Percentiles rank a stretch among this genome's conserved stretches.
phyloP scores from a whole-genome alignment of 306 rosid species.

The Quercus glauca region DNA sequence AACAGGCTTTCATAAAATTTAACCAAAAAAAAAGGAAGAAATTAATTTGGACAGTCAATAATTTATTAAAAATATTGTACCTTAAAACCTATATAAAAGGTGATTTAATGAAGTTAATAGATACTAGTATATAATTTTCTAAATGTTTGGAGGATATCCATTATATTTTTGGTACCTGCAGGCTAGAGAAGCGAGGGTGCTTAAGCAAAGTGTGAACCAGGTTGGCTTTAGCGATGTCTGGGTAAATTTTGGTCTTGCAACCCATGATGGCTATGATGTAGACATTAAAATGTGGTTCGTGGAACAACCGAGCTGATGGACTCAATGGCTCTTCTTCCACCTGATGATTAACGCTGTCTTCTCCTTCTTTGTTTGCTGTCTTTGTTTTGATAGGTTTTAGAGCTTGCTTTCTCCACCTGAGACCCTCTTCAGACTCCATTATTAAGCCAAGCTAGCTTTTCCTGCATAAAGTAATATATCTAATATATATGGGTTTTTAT shows the following conservation, averaged over 20 bases:
- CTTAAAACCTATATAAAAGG: no score
- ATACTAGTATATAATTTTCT: no score
- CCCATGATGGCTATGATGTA: slow-evolving; percentile 38
- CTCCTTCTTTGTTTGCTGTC: neutral
- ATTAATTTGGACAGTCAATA: no score
- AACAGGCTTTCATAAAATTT: no score
- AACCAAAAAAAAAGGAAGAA: no score
- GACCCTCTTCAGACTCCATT: slow-evolving; percentile 17
- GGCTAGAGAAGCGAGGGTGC: slow-evolving; percentile 42
- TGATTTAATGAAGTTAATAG: no score
- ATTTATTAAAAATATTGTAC: no score
- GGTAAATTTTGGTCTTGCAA: slow-evolving; percentile 7
- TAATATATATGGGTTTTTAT: neutral
- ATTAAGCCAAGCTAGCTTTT: neutral
- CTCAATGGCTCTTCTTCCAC: slow-evolving; percentile 31
- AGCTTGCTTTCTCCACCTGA: slow-evolving; percentile 17
- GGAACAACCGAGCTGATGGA: slow-evolving; percentile 31
- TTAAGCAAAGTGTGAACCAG: slow-evolving; percentile 31
- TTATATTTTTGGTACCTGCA: slow-evolving; percentile 6
- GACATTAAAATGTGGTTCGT: slow-evolving; percentile 34
- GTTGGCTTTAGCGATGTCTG: slow-evolving; percentile 5
- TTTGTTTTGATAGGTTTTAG: slow-evolving; percentile 29
- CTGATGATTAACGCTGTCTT: neutral
- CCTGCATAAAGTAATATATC: no score
- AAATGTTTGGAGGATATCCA: no score